A percentile compares a stretch with the other conserved stretches of the same genome.
Conservation (phyloP, 2,329 filamentous ascomycete genomes). For the Aspergillus awamori region DNA sequence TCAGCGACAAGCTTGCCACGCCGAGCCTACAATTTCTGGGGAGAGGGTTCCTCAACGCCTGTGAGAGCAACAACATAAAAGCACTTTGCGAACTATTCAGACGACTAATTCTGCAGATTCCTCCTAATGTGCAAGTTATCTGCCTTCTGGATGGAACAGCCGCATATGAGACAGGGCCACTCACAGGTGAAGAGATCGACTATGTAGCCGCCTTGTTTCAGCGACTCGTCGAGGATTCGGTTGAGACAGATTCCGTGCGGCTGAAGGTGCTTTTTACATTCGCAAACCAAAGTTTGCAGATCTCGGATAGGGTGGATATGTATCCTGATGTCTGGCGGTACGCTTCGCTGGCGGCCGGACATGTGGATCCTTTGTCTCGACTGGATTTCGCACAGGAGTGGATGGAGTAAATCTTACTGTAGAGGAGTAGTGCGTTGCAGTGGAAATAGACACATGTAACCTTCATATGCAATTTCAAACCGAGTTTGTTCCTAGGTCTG, state of each 20-base stretch:
- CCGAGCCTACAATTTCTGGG: not conserved
- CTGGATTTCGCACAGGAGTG: not conserved
- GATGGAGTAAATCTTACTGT: too few species aligned
- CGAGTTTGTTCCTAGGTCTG: too few species aligned
- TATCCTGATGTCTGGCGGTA: not conserved
- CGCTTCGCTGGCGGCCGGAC: not conserved
- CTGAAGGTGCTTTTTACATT: not conserved
- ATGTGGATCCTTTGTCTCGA: not conserved
- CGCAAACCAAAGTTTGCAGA: not conserved
- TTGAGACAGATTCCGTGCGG: not conserved
- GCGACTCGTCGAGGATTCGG: not conserved
- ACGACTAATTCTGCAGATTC: not conserved
- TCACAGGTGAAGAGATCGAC: not conserved
- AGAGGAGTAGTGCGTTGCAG: too few species aligned
- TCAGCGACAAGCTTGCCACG: not conserved
- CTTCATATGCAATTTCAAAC: too few species aligned
- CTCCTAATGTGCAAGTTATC: not conserved
- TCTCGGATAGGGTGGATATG: not conserved
- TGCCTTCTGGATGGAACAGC: not conserved
- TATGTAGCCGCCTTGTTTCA: not conserved
- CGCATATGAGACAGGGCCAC: not conserved
- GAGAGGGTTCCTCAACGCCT: not conserved
- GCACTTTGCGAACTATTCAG: not conserved
- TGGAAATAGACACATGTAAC: too few species aligned
- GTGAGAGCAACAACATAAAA: not conserved